A percentile compares a stretch with the other conserved stretches of the same genome.
These are phyloP conservation scores for Penicillium sp. DNA, from an alignment of 2,329 filamentous ascomycete species.

Conservation along the genomic window DNA sequence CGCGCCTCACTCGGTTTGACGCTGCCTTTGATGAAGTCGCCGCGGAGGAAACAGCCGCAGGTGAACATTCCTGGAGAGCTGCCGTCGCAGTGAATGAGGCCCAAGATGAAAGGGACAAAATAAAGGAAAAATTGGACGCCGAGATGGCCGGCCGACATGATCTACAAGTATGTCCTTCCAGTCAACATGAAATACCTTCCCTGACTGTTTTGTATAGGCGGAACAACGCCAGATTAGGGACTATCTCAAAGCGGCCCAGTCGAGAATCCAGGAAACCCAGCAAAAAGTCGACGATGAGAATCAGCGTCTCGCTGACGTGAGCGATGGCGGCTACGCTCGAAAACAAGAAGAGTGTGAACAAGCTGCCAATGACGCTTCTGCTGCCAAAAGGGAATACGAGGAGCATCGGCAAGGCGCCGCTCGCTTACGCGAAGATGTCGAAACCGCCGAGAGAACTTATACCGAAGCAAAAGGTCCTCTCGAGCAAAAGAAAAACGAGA, in stretches of 20 bases:
- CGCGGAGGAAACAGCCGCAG: constrained; percentile 39
- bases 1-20: constrained; percentile 46
- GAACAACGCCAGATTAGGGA: constrained; percentile 66
- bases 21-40: constrained; percentile 46
- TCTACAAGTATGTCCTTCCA: constrained; percentile 44
- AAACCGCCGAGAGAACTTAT: constrained; percentile 34
- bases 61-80: constrained; percentile 44
- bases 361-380: constrained; percentile 52
- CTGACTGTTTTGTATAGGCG: constrained; percentile 38
- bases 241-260: constrained; percentile 55
- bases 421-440: constrained; percentile 37
- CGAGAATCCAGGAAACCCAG: constrained; percentile 42
- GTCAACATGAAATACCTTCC: not conserved
- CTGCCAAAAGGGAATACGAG: constrained; percentile 45
- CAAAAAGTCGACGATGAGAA: constrained; percentile 49
- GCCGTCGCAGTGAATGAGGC: constrained; percentile 45
- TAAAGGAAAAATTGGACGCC: constrained; percentile 53
- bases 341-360: constrained; percentile 60
- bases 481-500: constrained; percentile 53
- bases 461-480: constrained; percentile 25
- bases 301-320: constrained; percentile 61
- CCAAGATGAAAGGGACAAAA: constrained; percentile 48
- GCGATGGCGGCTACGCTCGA: constrained; percentile 66
- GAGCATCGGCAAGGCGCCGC: constrained; percentile 40
- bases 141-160: constrained; percentile 55